A percentile compares a stretch with the other conserved stretches of the same genome.
phyloP scores from a whole-genome alignment of 257 asterid genomes.

The Solanum tarijense region DNA sequence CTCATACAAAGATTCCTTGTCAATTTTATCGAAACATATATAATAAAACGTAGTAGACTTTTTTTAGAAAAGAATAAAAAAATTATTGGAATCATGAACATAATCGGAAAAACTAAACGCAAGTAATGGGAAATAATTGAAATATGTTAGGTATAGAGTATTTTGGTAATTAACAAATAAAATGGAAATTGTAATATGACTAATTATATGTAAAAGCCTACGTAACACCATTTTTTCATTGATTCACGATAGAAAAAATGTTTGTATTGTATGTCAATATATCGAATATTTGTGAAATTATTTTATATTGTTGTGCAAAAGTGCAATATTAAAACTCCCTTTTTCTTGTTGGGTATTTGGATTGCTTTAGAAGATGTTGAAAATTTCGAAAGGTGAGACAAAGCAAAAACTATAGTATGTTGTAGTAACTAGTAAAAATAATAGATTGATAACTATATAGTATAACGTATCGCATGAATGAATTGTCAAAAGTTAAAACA shows the following conservation, averaged over 20 bases:
- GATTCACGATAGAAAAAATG: too few species aligned
- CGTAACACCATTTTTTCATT: too few species aligned
- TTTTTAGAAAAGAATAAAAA: neutral
- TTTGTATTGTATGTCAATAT: too few species aligned
- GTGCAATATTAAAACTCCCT: neutral
- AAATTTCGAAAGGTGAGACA: neutral
- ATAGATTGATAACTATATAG: neutral
- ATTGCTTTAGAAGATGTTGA: neutral
- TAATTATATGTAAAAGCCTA: too few species aligned
- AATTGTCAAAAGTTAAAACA: neutral
- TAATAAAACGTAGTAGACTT: neutral
- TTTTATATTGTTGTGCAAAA: too few species aligned
- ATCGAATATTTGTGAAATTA: too few species aligned
- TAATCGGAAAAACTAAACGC: neutral
- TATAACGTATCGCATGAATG: neutral
- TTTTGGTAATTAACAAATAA: neutral
- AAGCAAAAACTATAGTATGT: too few species aligned
- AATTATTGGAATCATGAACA: neutral
- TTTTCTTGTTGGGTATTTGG: neutral
- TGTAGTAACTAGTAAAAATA: too few species aligned
- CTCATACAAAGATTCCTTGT: neutral
- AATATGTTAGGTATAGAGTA: neutral
- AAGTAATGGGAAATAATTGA: neutral
- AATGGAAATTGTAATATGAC: neutral
- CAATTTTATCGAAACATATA: neutral